Evolutionary conservation across 2,329 filamentous ascomycete genomes (phyloP).

Genomic region (Talaromyces sp.): DNA sequence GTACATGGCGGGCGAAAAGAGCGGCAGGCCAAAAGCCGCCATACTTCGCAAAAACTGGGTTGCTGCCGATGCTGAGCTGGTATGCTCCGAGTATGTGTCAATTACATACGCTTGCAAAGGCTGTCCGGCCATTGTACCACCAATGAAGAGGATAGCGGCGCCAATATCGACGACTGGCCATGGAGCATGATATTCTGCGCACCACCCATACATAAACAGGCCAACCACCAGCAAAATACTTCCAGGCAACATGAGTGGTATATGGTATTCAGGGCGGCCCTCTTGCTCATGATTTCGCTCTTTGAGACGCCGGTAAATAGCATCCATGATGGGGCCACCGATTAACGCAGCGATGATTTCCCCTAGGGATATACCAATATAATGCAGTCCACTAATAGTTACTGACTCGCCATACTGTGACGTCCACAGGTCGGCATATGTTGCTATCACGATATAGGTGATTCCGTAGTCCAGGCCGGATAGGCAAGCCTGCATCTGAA

Average conservation of each 20-base stretch:
- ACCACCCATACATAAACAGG: conserved; percentile 59
- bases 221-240: conserved; percentile 54
- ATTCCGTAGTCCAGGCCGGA: conserved; percentile 48
- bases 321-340: conserved; percentile 28
- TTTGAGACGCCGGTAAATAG: conserved; percentile 33
- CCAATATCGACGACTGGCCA: conserved; percentile 19
- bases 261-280: conserved; percentile 49
- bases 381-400: conserved; percentile 31
- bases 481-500: conserved; percentile 50
- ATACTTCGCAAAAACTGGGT: conserved; percentile 53
- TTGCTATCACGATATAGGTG: conserved; percentile 34
- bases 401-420: conserved; percentile 49
- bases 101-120: neutral
- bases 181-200: conserved; percentile 49
- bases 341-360: conserved; percentile 35
- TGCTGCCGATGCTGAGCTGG: conserved; percentile 46
- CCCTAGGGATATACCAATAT: conserved; percentile 51
- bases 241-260: conserved; percentile 56
- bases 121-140: neutral
- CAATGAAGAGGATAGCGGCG: neutral
- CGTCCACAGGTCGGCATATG: conserved; percentile 41
- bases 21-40: conserved; percentile 55
- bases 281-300: conserved; percentile 35
- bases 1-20: conserved; percentile 54
- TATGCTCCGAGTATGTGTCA: conserved; percentile 33